A percentile compares a stretch with the other conserved stretches of the same genome.
Conservation (phyloP, 208 protist species). For the Endotrypanum monterogeii region DNA sequence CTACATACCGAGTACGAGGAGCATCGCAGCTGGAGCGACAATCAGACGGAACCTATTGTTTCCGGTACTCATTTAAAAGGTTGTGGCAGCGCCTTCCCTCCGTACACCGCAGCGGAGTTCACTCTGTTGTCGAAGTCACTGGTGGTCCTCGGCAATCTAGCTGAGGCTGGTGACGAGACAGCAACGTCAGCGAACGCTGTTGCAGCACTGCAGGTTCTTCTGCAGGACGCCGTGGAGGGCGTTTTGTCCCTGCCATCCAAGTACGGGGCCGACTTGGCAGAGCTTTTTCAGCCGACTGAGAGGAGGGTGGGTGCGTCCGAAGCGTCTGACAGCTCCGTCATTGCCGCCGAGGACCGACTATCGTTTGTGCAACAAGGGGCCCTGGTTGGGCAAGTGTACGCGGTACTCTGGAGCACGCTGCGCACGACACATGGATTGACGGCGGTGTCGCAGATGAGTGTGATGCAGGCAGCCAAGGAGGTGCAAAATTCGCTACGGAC, state of each 20-base stretch:
- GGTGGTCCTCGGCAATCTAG: constrained; percentile 46
- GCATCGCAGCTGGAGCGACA: neutral
- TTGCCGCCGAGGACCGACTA: constrained; percentile 31
- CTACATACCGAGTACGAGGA: constrained; percentile 45
- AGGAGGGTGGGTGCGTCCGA: neutral
- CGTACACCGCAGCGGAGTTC: constrained; percentile 52
- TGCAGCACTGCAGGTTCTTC: constrained; percentile 61
- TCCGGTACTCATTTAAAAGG: neutral
- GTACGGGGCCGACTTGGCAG: constrained; percentile 28
- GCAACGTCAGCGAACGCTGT: constrained; percentile 65
- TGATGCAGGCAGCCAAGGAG: constrained; percentile 37
- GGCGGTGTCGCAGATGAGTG: constrained; percentile 42
- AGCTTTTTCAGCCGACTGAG: constrained; percentile 41
- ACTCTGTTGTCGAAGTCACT: constrained; percentile 55
- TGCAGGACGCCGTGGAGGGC: constrained; percentile 42
- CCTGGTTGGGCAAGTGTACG: constrained; percentile 64
- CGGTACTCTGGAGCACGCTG: constrained; percentile 66
- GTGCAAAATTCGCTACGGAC: constrained; percentile 41
- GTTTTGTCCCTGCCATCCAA: constrained; percentile 29
- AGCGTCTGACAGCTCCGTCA: neutral
- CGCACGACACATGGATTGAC: constrained; percentile 46
- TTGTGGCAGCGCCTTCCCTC: neutral
- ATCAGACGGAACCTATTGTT: neutral
- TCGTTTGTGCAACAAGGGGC: constrained; percentile 60
- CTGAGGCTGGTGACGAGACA: constrained; percentile 49